Evolutionary conservation across 148 eudicot genomes (phyloP), one percentile per base, ranked within the genome.

Genomic region (Vaccinium myrtillus): DNA sequence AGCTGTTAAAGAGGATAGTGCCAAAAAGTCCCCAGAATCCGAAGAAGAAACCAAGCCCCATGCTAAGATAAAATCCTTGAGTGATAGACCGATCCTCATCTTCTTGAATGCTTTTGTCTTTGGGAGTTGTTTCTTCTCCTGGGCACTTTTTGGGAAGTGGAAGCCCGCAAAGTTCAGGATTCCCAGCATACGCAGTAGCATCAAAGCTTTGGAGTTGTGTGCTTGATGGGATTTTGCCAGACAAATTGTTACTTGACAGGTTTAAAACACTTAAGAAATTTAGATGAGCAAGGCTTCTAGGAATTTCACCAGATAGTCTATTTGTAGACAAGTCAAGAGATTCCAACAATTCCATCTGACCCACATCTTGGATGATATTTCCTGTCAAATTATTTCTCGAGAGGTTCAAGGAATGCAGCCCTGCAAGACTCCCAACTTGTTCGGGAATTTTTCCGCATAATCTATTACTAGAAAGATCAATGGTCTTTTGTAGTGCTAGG

Each of bases 171-270:
- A 43, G 46, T 43, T 43, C 46, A 43, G 46, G 46, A 50, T 88
- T 88, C 16, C 87, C 84, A 0, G 11, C 48, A 70, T 59, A 88
- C 1, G 79, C 78, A 16, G 84, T 67, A 8, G 86, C 63, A 55
- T 86, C 67, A 69, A 80, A 86, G 50, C 86, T 77, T 61, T 85
- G 88, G 8, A 88, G 25, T 43, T 88, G 90, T 80, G 88, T 88
- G 51, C 90, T 82, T 1, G 39, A 5, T 23, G 88, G 90, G 30
- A 86, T 86, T 78, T 78, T 81, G n/a, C 88, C 88, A 0, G 73
- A 75, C 48, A 88, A 43, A 4, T 43, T 39, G 69, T 88, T 88
- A 23, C 23, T 2, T 18, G 90, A 88, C 80, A 88, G 61, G 70
- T 88, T 49, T 58, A 88, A 51, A 63, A 21, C 69, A 27, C 77